Percentiles rank a stretch among this genome's conserved stretches.
These are phyloP conservation scores for Spinellus fusiger DNA, from an alignment of 192 early-diverging fungal species.

Conservation along the genomic window DNA sequence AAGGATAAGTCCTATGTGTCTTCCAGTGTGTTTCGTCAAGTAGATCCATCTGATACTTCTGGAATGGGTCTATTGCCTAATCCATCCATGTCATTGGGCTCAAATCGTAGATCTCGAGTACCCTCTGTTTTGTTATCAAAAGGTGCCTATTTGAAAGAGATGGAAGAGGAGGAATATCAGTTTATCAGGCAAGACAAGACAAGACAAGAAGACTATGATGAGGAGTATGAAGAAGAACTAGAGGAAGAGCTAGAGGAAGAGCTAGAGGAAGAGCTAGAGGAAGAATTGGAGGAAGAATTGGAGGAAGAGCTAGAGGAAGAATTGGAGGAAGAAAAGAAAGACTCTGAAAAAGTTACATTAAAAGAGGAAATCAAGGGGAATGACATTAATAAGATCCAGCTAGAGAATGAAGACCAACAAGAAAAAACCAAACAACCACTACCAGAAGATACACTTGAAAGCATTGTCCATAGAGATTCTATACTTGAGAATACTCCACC, in stretches of 20 bases:
- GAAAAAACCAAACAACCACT: neutral
- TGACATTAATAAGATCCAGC: neutral
- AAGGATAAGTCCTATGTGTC: constrained; percentile 23
- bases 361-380: neutral
- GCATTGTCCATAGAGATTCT: neutral
- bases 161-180: neutral
- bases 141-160: neutral
- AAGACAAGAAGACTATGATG: neutral
- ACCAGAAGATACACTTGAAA: neutral
- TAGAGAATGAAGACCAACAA: too few relatives aligned
- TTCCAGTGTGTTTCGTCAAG: constrained; percentile 18
- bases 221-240: neutral
- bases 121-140: neutral
- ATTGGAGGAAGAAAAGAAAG: too few relatives aligned
- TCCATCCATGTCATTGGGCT: neutral
- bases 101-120: neutral
- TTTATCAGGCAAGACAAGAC: neutral
- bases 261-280: neutral
- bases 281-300: too few relatives aligned
- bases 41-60: neutral
- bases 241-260: neutral
- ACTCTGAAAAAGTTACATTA: neutral
- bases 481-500: neutral
- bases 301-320: too few relatives aligned
- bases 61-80: neutral